Evolutionary conservation across 106 monocot genomes (phyloP).

Genomic region (Ottelia alismoides): DNA sequence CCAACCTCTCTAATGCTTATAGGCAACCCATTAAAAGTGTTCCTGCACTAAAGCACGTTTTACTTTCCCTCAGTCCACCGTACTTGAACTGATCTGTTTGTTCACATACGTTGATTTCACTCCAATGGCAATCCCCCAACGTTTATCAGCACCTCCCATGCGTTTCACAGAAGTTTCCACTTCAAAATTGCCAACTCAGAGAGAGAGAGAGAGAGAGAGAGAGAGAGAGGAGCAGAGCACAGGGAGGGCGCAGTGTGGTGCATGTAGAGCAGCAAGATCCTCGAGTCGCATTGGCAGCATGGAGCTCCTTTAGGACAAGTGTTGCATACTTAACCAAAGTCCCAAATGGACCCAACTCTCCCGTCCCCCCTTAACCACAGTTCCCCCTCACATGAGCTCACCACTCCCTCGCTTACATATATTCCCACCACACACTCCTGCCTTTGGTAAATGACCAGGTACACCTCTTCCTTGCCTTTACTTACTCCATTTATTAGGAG

Average conservation of each 20-base stretch:
- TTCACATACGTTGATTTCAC: too few relatives aligned
- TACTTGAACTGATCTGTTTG: too few relatives aligned
- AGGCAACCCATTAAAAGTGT: too few relatives aligned
- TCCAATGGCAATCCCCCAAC: too few relatives aligned
- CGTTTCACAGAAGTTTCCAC: too few relatives aligned
- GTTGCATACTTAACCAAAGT: slow-evolving; percentile 12
- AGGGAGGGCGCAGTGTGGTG: too few relatives aligned
- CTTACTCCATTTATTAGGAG: slow-evolving; percentile 2
- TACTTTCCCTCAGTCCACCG: too few relatives aligned
- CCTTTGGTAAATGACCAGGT: slow-evolving; percentile 1
- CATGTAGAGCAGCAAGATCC: slow-evolving; percentile 18
- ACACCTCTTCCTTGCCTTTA: not conserved
- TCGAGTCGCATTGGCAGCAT: slow-evolving; percentile 15
- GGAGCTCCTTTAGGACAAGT: slow-evolving; percentile 12
- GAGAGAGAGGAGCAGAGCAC: slow-evolving; percentile 5
- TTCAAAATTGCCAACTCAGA: slow-evolving; percentile 5
- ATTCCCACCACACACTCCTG: not conserved
- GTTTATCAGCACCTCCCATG: too few relatives aligned
- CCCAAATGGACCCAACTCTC: too few relatives aligned
- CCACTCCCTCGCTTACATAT: not conserved
- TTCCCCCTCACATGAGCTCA: too few relatives aligned
- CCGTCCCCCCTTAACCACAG: not conserved
- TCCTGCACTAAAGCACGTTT: too few relatives aligned
- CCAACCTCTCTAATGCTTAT: too few relatives aligned
- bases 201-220: slow-evolving; percentile 1